Conservation (phyloP, 106 monocot species). For the Hemerocallis citrina region DNA sequence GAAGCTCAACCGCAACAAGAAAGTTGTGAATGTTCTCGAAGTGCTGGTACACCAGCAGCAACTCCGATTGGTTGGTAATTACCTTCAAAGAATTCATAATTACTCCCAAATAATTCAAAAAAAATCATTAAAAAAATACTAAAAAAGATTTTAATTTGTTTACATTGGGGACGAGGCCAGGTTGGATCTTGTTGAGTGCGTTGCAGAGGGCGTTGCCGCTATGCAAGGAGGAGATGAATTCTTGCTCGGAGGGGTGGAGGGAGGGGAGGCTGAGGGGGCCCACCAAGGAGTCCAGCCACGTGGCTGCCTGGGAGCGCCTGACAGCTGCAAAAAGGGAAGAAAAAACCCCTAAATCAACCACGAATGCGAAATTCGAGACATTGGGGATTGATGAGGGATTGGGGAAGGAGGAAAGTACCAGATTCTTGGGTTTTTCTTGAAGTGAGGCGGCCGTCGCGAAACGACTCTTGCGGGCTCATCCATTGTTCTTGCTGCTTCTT, state of each 20-base stretch:
- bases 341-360: not conserved
- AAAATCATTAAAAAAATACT: too few relatives aligned
- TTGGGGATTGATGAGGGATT: not conserved
- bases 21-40: conserved; percentile 85
- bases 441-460: conserved; percentile 45
- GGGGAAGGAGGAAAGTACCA: too few relatives aligned
- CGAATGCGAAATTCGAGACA: not conserved
- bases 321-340: conserved; percentile 24
- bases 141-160: conserved; percentile 1
- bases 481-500: conserved; percentile 13
- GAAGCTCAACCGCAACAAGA: conserved; percentile 52
- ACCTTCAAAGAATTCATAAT: conserved; percentile 26
- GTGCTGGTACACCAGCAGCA: conserved; percentile 62
- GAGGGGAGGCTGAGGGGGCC: conserved; percentile 37
- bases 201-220: conserved; percentile 67
- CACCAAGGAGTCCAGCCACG: conserved; percentile 41
- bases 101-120: too few relatives aligned
- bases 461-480: conserved; percentile 43
- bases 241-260: conserved; percentile 49
- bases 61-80: conserved; percentile 35
- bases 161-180: conserved; percentile 56
- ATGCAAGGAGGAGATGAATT: conserved; percentile 50
- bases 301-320: conserved; percentile 55
- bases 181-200: conserved; percentile 64
- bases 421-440: conserved; percentile 65